These are phyloP conservation scores for Gymnopilus junonius DNA, from an alignment of 768 basidiomycete species.

Conservation along the genomic window DNA sequence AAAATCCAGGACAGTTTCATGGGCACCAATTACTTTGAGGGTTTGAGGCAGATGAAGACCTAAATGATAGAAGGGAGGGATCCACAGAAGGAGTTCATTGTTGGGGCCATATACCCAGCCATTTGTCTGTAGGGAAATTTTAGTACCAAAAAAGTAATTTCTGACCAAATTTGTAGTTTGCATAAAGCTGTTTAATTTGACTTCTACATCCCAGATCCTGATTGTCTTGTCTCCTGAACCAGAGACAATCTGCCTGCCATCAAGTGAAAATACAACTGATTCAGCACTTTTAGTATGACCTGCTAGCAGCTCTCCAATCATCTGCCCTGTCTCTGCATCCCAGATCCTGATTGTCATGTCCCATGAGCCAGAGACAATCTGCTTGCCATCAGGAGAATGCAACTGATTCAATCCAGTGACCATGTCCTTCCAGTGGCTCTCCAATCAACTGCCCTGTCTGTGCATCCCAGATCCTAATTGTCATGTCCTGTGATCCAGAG, in stretches of 20 bases:
- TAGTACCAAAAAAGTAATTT: neutral
- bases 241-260: neutral
- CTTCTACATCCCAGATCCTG: neutral
- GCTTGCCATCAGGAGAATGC: neutral
- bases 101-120: neutral
- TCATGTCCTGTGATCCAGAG: neutral
- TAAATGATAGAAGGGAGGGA: neutral
- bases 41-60: neutral
- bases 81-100: neutral
- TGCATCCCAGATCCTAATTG: neutral
- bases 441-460: neutral
- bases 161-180: neutral
- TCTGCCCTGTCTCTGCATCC: neutral
- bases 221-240: neutral
- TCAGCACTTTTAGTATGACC: neutral
- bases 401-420: neutral
- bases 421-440: neutral
- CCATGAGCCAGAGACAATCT: neutral
- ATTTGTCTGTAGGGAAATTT: neutral
- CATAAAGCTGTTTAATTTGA: neutral
- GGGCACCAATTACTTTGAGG: neutral
- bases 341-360: neutral
- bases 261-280: neutral
- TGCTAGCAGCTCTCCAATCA: neutral
- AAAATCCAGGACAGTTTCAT: neutral